These are phyloP conservation scores for Wakefieldia striispora DNA, from an alignment of 768 basidiomycete genomes.

Conservation along the genomic window DNA sequence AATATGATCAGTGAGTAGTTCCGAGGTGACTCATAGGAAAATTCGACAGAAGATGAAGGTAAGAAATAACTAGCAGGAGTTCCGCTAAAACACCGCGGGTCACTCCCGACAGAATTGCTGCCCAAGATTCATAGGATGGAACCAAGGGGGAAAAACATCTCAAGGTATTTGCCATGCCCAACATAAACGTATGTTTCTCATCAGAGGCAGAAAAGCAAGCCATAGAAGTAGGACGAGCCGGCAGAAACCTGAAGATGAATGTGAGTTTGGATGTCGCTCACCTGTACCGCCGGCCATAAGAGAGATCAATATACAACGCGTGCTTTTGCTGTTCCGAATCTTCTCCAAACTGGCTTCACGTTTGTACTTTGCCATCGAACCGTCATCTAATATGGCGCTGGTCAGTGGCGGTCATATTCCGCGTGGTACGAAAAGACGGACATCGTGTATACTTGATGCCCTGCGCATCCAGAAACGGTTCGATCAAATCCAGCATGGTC, in stretches of 20 bases:
- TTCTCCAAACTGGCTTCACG: slow-evolving; percentile 72
- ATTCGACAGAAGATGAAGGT: background rate
- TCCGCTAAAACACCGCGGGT: background rate
- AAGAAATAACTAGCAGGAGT: background rate
- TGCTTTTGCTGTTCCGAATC: slow-evolving; percentile 59
- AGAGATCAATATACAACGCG: slow-evolving; percentile 85
- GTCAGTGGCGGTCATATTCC: slow-evolving; percentile 4
- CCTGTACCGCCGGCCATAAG: slow-evolving; percentile 97
- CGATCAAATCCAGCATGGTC: slow-evolving; percentile 78
- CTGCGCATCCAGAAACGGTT: slow-evolving; percentile 73
- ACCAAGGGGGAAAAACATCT: too few relatives aligned
- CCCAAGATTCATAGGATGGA: background rate
- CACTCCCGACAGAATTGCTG: too few relatives aligned
- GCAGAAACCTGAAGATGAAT: background rate
- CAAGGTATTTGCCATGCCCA: too few relatives aligned
- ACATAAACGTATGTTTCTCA: too few relatives aligned
- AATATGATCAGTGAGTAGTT: slow-evolving; percentile 13
- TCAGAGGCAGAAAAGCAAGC: too few relatives aligned
- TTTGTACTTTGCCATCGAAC: slow-evolving; percentile 74
- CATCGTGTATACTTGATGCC: slow-evolving; percentile 81
- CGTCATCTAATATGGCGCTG: slow-evolving; percentile 65
- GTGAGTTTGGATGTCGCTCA: slow-evolving; percentile 30
- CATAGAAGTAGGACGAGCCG: background rate
- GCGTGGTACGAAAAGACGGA: slow-evolving; percentile 28
- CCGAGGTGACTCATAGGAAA: background rate